phyloP scores from a whole-genome alignment of 495 filamentous ascomycete species.

The Talaromyces adpressus region DNA sequence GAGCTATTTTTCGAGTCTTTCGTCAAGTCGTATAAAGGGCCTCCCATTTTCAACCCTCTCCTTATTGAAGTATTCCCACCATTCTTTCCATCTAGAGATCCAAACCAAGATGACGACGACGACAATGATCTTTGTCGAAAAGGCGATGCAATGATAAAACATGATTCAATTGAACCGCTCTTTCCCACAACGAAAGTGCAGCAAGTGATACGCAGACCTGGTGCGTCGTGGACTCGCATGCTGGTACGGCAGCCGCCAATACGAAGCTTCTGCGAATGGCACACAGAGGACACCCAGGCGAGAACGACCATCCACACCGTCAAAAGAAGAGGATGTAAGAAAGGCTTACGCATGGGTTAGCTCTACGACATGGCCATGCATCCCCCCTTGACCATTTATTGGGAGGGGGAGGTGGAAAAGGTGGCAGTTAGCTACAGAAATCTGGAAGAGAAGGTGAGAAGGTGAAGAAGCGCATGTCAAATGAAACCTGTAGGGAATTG shows the following conservation, averaged over 20 bases:
- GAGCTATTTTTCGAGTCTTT: constrained; percentile 1
- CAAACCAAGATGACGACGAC: background rate
- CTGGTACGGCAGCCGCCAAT: constrained; percentile 19
- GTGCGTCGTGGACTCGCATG: constrained; percentile 13
- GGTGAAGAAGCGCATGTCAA: background rate
- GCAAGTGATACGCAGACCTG: background rate
- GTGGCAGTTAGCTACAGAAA: background rate
- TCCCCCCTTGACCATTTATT: background rate
- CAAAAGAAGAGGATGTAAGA: background rate
- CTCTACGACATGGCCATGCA: constrained; percentile 1
- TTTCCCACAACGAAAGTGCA: background rate
- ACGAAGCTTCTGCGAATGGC: constrained; percentile 4
- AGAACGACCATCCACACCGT: background rate
- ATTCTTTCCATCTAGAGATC: background rate
- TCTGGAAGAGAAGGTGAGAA: background rate
- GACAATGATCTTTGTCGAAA: background rate
- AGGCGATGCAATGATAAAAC: background rate
- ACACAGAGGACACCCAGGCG: background rate
- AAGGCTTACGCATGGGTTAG: background rate
- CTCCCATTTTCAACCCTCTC: constrained; percentile 1
- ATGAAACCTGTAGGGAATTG: background rate
- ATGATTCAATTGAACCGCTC: background rate
- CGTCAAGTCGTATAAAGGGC: background rate
- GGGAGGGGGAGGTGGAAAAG: background rate
- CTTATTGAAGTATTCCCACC: background rate